Conservation (phyloP, 2,329 filamentous ascomycete genomes). For the Trichoderma lentiforme region DNA sequence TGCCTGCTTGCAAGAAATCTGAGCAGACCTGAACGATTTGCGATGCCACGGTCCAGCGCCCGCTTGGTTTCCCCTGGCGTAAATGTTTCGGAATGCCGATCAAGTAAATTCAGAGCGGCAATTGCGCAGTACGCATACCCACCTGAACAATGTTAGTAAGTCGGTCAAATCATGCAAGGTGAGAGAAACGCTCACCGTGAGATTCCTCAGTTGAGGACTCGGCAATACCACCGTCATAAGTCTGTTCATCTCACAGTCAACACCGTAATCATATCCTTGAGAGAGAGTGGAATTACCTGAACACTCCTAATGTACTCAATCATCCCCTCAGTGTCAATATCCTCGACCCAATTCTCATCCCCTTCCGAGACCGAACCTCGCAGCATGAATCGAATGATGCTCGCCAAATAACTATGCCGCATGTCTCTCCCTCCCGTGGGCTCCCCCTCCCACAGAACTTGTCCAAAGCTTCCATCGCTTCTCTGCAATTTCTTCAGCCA, state of each 20-base stretch:
- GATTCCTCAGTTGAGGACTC: conserved; percentile 78
- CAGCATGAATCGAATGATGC: conserved; percentile 78
- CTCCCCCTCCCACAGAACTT: conserved; percentile 60
- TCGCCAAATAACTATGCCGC: conserved; percentile 82
- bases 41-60: conserved; percentile 36
- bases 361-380: conserved; percentile 55
- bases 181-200: conserved; percentile 57
- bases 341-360: conserved; percentile 55
- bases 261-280: not conserved
- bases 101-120: conserved; percentile 72
- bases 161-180: not conserved
- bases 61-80: conserved; percentile 19
- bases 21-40: conserved; percentile 32
- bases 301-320: conserved; percentile 67
- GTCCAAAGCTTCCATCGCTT: conserved; percentile 84
- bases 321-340: conserved; percentile 71
- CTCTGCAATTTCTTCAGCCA: conserved; percentile 80
- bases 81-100: conserved; percentile 46
- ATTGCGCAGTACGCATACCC: conserved; percentile 91
- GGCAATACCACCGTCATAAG: conserved; percentile 81
- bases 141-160: conserved; percentile 45
- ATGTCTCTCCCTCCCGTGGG: conserved; percentile 80
- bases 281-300: conserved; percentile 37
- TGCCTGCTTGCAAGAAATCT: conserved; percentile 65
- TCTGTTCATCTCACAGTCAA: conserved; percentile 43